Percentiles rank a stretch among this genome's conserved stretches.
These are phyloP conservation scores for Oryza glumipatula DNA, from an alignment of 176 grass and related monocot genomes.

Conservation along the genomic window DNA sequence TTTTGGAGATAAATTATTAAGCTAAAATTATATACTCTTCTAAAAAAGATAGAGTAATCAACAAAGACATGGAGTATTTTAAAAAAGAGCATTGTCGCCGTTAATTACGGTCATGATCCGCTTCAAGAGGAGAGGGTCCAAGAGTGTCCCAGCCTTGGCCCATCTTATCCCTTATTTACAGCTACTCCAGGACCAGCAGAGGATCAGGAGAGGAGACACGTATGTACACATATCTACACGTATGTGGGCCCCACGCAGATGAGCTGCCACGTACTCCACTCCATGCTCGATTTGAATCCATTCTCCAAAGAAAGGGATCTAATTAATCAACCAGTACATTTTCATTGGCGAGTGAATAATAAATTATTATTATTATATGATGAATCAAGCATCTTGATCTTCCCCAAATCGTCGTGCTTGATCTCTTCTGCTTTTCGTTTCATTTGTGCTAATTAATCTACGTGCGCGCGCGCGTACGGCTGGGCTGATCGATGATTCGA, in stretches of 20 bases:
- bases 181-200: not conserved
- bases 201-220: slow-evolving; percentile 18
- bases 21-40: too few species aligned
- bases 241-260: not conserved
- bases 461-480: not conserved
- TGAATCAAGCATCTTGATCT: not conserved
- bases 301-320: not conserved
- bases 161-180: slow-evolving; percentile 47
- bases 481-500: too few species aligned
- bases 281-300: not conserved
- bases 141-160: slow-evolving; percentile 13
- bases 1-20: too few species aligned
- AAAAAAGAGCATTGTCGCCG: not conserved
- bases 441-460: too few species aligned
- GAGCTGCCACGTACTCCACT: slow-evolving; percentile 19
- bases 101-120: slow-evolving; percentile 25
- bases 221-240: not conserved
- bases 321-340: not conserved
- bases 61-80: too few species aligned
- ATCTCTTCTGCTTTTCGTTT: not conserved
- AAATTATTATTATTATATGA: too few species aligned
- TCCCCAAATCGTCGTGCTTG: not conserved
- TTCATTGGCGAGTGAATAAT: not conserved
- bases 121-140: slow-evolving; percentile 19
- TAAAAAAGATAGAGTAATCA: too few species aligned